Base-by-base conservation (phyloP, 108 stramenopile species). In the Fragilaria radians region DNA sequence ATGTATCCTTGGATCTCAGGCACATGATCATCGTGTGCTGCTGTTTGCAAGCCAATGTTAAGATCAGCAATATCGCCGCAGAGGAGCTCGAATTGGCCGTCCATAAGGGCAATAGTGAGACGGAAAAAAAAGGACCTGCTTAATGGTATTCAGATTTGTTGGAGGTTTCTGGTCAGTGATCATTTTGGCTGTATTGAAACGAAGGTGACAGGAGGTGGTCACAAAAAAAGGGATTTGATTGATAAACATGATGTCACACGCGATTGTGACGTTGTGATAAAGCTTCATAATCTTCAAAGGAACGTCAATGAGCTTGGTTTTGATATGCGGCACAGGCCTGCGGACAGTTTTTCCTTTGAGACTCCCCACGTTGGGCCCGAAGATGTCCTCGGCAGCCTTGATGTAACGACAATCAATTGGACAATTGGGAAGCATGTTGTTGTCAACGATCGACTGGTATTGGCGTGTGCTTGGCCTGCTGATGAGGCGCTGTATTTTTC, bases 1-100 rank as follows among this genome's bases (percentile, higher is more conserved):
- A 61, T 61, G 24, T 21, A 57, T 14, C 79, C 63, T 57, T 81
- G 76, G 19, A 75, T 61, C 32, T 61, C 74, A 32, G 73, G 70
- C 1, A 78, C 73, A 59, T 82, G 81, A 32, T 78, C 81, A 26
- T 72, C 65, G 21, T 34, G 17, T 18, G 53, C 30, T 23, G 32
- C 26, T 42, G 52, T 25, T n/a, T n/a, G n/a, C n/a, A n/a, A n/a
- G n/a, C n/a, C n/a, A n/a, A n/a, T n/a, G 2, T 70, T 48, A 31
- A 60, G 56, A 0, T 52, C 21, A 5, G 52, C 57, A 2, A 66
- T 24, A 14, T 62, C 42, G 0, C 46, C 59, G 11, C 58, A 48
- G 42, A 74, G 36, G 7, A 56, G 33, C n/a, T 66, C 62, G 46
- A 80, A 80, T 28, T 71, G 66, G 26, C 30, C 30, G 34, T 82